A percentile compares a stretch with the other conserved stretches of the same genome.
Evolutionary conservation across 2,329 filamentous ascomycete genomes (phyloP).

Genomic region (Colletotrichum gloeosporioides): DNA sequence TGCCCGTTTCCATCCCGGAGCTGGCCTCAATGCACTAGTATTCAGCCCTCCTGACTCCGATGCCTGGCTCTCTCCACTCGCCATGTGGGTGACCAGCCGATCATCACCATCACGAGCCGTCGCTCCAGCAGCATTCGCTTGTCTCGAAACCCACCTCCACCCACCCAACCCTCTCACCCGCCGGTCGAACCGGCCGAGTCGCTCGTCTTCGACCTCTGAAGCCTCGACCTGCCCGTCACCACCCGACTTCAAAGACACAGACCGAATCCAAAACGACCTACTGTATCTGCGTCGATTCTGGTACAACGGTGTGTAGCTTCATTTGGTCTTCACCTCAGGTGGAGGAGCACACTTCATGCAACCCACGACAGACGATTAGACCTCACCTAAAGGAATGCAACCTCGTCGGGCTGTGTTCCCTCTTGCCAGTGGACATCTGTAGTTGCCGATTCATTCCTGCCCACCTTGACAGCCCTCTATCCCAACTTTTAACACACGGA

Average conservation of each 20-base stretch:
- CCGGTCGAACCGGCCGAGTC: not conserved
- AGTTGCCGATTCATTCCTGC: not conserved
- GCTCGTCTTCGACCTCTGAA: not conserved
- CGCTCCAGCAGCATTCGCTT: not conserved
- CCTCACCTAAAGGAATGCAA: not conserved
- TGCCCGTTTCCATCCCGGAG: not conserved
- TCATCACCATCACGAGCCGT: not conserved
- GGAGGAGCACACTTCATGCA: not conserved
- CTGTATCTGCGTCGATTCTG: not conserved
- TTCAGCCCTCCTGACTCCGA: not conserved
- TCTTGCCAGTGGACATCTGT: not conserved
- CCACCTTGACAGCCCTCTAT: not conserved
- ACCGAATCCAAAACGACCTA: not conserved
- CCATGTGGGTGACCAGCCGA: not conserved
- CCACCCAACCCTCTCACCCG: not conserved
- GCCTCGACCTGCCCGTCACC: not conserved
- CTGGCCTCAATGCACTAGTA: not conserved
- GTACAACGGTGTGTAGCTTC: not conserved
- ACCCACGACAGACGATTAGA: not conserved
- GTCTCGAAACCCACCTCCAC: not conserved
- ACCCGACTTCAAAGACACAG: not conserved
- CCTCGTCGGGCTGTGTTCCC: not conserved
- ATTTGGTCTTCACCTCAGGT: not conserved
- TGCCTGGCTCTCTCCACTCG: conserved; percentile 2
- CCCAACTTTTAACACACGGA: not conserved